Evolutionary conservation across 2,329 filamentous ascomycete genomes (phyloP).

Genomic region (Fusarium stilboides): DNA sequence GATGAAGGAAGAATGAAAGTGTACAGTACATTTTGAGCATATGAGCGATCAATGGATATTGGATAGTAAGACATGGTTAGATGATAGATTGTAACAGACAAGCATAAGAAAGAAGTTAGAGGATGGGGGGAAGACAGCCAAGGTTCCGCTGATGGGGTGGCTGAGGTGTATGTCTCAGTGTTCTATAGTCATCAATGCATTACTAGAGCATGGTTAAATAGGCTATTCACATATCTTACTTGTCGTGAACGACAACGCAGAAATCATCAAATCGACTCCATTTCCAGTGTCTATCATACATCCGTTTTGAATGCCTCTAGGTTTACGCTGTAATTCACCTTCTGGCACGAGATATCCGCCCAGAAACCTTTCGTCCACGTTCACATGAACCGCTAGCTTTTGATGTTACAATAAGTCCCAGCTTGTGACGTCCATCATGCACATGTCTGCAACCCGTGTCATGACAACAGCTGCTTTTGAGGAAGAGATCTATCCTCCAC

Average conservation of each 20-base stretch:
- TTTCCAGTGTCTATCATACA: slow-evolving; percentile 34
- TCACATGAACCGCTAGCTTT: slow-evolving; percentile 19
- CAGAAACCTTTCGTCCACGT: not conserved
- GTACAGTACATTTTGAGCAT: slow-evolving; percentile 1
- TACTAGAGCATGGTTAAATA: not conserved
- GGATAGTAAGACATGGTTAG: not conserved
- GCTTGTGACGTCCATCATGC: slow-evolving; percentile 8
- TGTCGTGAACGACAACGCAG: not conserved
- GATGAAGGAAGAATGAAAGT: slow-evolving; percentile 52
- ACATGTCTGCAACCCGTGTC: slow-evolving; percentile 4
- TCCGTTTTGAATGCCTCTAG: slow-evolving; percentile 11
- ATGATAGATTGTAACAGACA: not conserved
- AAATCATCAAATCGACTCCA: slow-evolving; percentile 11
- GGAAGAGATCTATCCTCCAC: slow-evolving; percentile 12
- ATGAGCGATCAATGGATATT: not conserved
- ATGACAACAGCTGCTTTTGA: slow-evolving; percentile 4
- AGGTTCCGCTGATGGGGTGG: slow-evolving; percentile 29
- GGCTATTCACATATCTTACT: not conserved
- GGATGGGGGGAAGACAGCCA: not conserved
- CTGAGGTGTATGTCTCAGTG: slow-evolving; percentile 20
- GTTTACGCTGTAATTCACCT: slow-evolving; percentile 4
- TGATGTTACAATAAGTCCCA: slow-evolving; percentile 13
- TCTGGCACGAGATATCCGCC: slow-evolving; percentile 6
- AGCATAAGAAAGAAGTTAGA: not conserved
- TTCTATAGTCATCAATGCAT: not conserved